Evolutionary conservation across 352 stramenopile species (phyloP).

Genomic region (Pythium dissimile): DNA sequence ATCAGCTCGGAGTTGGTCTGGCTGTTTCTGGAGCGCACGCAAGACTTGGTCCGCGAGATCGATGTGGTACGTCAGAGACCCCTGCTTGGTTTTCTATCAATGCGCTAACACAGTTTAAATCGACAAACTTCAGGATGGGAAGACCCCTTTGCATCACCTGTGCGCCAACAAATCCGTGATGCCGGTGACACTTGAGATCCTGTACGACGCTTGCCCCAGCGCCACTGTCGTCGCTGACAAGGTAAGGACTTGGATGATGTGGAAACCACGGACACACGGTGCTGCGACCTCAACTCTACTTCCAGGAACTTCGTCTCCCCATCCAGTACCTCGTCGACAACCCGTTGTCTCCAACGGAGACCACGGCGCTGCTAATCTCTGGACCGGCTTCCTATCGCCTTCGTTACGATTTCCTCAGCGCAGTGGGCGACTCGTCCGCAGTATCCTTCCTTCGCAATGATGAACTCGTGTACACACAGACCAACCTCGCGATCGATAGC

Average conservation of each 20-base stretch:
- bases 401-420: slow-evolving; percentile 58
- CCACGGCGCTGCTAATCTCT: slow-evolving; percentile 48
- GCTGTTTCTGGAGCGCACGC: slow-evolving; percentile 64
- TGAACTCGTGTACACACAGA: slow-evolving; percentile 43
- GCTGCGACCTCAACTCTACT: no score
- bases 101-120: background rate
- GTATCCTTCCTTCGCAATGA: slow-evolving; percentile 30
- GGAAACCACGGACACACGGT: no score
- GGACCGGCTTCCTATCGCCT: slow-evolving; percentile 60
- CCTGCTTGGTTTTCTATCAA: background rate
- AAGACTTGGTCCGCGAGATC: slow-evolving; percentile 47
- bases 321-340: slow-evolving; percentile 78
- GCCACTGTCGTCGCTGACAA: slow-evolving; percentile 49
- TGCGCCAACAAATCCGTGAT: slow-evolving; percentile 51
- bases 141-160: slow-evolving; percentile 59
- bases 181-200: slow-evolving; percentile 51
- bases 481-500: slow-evolving; percentile 52
- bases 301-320: slow-evolving; percentile 58
- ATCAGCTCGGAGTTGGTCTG: slow-evolving; percentile 60
- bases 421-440: slow-evolving; percentile 10
- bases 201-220: slow-evolving; percentile 66
- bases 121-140: slow-evolving; percentile 44
- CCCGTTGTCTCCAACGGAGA: slow-evolving; percentile 38
- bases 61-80: slow-evolving; percentile 33
- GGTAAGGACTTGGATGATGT: slow-evolving; percentile 28